Base-by-base conservation (phyloP, 208 protist genomes). In the Leishmania mexicana region DNA sequence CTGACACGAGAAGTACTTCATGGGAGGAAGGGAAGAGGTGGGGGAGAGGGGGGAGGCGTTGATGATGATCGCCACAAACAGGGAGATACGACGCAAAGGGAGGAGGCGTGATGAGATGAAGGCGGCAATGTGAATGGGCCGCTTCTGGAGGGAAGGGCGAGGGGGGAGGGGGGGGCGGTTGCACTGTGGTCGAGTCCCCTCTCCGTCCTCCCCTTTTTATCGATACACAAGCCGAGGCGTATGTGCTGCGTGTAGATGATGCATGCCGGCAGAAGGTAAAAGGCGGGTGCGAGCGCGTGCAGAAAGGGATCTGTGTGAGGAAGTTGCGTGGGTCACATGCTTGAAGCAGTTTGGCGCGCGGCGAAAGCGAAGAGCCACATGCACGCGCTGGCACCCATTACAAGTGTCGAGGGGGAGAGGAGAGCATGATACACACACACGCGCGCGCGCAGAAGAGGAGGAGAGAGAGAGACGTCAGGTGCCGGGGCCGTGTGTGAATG, bases 1-100 rank as follows among this genome's bases (percentile, higher is more conserved):
- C 73, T 95, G 92, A 62, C 94, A 96, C 4, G 85, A 87, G 67
- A 97, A 94, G 78, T 89, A 90, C 83, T 97, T 97, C 94, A 96
- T 97, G 28, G 51, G 40, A 35, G n/a, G 21, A 35, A 62, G 54
- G 47, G 21, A 51, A 7, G 38, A 28, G 35, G 1, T 17, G 51
- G 28, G 49, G n/a, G 11, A n/a, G 38, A 38, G 2, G 47, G 5
- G 5, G 40, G 42, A 28, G 28, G 76, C 76, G 40, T 11, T 53
- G 70, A 28, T 7, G 21, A 19, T n/a, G 40, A 79, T 31, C 24
- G 60, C 76, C 76, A 54, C 13, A 42, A 13, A 58, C 5, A 2
- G 28, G 28, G 17, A 21, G 38, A 81, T 19, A 67, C 62, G 47
- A 78, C 24, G 73, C 28, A 70, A 57, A 45, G 76, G 10, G 5